Evolutionary conservation across 2,329 filamentous ascomycete species (phyloP).

Genomic region (Malbranchea zuffiana): DNA sequence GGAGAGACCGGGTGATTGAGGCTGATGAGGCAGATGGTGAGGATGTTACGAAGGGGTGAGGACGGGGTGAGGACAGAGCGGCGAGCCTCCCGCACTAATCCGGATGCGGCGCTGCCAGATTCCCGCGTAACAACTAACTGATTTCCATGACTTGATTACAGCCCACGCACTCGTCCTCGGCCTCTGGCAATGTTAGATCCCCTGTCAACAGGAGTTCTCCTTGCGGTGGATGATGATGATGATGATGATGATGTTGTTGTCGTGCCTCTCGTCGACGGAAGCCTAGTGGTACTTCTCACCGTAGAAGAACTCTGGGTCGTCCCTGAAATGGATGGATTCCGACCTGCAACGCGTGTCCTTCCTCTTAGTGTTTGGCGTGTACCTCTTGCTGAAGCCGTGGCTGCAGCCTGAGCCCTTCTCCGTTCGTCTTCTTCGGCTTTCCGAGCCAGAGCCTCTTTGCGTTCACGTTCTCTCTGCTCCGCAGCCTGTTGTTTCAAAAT

Average conservation of each 20-base stretch:
- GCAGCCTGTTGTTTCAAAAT: slow-evolving; percentile 62
- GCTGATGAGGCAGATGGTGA: not conserved
- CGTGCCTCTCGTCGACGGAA: slow-evolving; percentile 19
- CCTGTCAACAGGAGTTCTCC: too few species aligned
- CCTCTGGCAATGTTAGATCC: slow-evolving; percentile 28
- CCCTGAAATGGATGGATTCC: slow-evolving; percentile 27
- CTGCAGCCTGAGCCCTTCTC: slow-evolving; percentile 27
- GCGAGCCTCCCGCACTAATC: too few species aligned
- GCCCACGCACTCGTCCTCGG: slow-evolving; percentile 22
- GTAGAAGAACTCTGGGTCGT: slow-evolving; percentile 14
- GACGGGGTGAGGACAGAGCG: too few species aligned
- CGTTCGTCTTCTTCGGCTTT: slow-evolving; percentile 41
- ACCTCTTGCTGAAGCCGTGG: slow-evolving; percentile 21
- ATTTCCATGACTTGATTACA: too few species aligned
- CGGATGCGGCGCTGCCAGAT: too few species aligned
- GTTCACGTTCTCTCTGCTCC: slow-evolving; percentile 63
- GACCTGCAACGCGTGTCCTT: slow-evolving; percentile 22
- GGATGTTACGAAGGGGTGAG: slow-evolving; percentile 1
- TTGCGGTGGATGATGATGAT: slow-evolving; percentile 29
- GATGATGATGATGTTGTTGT: slow-evolving; percentile 24
- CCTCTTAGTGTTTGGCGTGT: slow-evolving; percentile 19
- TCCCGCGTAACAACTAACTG: too few species aligned
- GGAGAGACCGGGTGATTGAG: slow-evolving; percentile 6
- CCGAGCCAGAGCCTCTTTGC: slow-evolving; percentile 55
- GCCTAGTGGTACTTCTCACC: slow-evolving; percentile 15